These are phyloP conservation scores for Mycena crocata DNA, from an alignment of 768 basidiomycete species.

Conservation along the genomic window DNA sequence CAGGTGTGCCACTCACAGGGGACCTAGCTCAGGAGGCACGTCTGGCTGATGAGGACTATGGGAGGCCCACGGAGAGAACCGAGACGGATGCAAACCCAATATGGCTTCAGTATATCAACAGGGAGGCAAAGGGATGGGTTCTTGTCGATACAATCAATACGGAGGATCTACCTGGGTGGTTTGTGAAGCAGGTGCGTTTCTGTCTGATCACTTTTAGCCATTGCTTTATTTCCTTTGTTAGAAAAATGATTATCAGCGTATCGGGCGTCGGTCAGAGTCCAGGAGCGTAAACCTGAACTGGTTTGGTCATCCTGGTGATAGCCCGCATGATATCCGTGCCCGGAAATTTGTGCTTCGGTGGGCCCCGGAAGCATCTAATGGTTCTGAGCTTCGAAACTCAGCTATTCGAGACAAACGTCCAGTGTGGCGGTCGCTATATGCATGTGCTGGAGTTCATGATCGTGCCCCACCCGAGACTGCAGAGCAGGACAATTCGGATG, in stretches of 20 bases:
- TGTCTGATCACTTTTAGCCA: not conserved
- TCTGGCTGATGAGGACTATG: too few relatives aligned
- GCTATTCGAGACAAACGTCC: not conserved
- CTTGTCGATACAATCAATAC: not conserved
- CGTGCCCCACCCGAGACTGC: not conserved
- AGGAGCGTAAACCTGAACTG: not conserved
- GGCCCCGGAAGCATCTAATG: not conserved
- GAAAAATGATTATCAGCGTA: slow-evolving; percentile 3
- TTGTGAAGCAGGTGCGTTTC: slow-evolving; percentile 1
- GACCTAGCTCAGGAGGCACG: too few relatives aligned
- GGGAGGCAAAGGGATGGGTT: not conserved
- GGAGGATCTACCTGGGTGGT: slow-evolving; percentile 12
- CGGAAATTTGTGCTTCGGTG: not conserved
- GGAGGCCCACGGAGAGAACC: too few relatives aligned
- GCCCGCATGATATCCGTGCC: slow-evolving; percentile 5
- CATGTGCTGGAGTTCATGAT: slow-evolving; percentile 2
- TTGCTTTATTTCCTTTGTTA: not conserved
- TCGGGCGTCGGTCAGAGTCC: not conserved
- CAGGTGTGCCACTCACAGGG: too few relatives aligned
- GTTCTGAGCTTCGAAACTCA: not conserved
- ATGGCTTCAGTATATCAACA: not conserved
- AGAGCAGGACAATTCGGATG: not conserved
- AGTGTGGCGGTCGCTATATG: not conserved
- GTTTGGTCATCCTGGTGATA: slow-evolving; percentile 10
- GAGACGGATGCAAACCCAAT: too few relatives aligned